Evolutionary conservation across 1,139 yeast genomes (phyloP).

Genomic region (Pichia terricola): DNA sequence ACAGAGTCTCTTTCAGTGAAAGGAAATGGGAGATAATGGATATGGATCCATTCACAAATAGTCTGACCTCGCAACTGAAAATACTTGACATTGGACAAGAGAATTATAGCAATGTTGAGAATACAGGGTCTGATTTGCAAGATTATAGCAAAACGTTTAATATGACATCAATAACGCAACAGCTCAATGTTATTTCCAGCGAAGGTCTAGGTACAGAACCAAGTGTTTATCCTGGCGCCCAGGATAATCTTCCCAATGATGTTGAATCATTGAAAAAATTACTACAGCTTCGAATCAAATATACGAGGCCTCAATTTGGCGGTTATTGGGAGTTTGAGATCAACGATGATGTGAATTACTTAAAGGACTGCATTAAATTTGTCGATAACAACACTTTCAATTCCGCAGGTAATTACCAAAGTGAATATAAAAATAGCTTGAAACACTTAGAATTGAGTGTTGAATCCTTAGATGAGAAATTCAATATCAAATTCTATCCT

Average conservation of each 20-base stretch:
- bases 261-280: slow-evolving; percentile 4
- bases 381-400: slow-evolving; percentile 4
- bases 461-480: slow-evolving; percentile 5
- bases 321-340: slow-evolving; percentile 9
- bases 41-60: no score
- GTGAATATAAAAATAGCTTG: slow-evolving; percentile 2
- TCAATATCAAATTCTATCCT: slow-evolving; percentile 6
- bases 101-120: no score
- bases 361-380: slow-evolving; percentile 6
- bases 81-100: no score
- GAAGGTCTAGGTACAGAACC: no score
- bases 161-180: not conserved
- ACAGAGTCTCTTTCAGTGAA: no score
- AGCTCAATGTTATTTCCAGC: not conserved
- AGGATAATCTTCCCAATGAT: slow-evolving; percentile 6
- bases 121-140: no score
- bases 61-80: no score
- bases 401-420: not conserved
- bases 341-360: slow-evolving; percentile 2
- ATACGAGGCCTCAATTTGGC: slow-evolving; percentile 11
- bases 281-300: slow-evolving; percentile 8
- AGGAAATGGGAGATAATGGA: no score
- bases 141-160: no score
- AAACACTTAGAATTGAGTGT: slow-evolving; percentile 5
- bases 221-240: not conserved